These are phyloP conservation scores for Scortechinia acanthostroma DNA, from an alignment of 2,329 filamentous ascomycete genomes.

Conservation along the genomic window DNA sequence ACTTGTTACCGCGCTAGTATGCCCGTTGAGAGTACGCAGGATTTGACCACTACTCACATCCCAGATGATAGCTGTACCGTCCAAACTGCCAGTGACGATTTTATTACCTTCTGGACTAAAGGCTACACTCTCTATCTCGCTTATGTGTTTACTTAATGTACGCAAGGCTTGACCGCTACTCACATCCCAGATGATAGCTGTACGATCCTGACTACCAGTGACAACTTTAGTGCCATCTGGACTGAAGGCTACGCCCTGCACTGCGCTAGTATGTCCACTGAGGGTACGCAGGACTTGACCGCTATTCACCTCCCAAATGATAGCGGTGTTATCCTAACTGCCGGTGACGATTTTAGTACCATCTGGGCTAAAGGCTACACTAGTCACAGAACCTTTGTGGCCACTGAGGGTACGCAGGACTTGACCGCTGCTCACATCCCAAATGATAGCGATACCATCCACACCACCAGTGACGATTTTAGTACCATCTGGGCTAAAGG, in stretches of 20 bases:
- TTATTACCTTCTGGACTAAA: neutral
- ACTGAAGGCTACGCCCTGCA: too few species aligned
- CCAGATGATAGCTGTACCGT: neutral
- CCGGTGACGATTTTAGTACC: slow-evolving; percentile 1
- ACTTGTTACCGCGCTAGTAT: too few species aligned
- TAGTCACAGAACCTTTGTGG: slow-evolving; percentile 4
- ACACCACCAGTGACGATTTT: neutral
- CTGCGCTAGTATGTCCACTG: too few species aligned
- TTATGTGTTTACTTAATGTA: slow-evolving; percentile 4
- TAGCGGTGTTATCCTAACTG: neutral
- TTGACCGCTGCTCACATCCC: neutral
- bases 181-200: neutral
- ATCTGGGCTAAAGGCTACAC: slow-evolving; percentile 4
- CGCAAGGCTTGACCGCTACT: neutral
- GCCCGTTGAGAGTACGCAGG: too few species aligned
- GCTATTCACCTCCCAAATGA: neutral
- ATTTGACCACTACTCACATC: too few species aligned
- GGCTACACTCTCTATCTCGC: neutral
- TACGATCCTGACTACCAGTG: neutral
- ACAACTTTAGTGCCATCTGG: slow-evolving; percentile 3
- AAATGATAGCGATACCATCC: neutral
- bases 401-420: slow-evolving; percentile 3
- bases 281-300: too few species aligned
- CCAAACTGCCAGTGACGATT: neutral
- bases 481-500: too few species aligned